Evolutionary conservation across 768 basidiomycete genomes (phyloP), one percentile per base, ranked within the genome.

Genomic region (Russula griseocarnosa): DNA sequence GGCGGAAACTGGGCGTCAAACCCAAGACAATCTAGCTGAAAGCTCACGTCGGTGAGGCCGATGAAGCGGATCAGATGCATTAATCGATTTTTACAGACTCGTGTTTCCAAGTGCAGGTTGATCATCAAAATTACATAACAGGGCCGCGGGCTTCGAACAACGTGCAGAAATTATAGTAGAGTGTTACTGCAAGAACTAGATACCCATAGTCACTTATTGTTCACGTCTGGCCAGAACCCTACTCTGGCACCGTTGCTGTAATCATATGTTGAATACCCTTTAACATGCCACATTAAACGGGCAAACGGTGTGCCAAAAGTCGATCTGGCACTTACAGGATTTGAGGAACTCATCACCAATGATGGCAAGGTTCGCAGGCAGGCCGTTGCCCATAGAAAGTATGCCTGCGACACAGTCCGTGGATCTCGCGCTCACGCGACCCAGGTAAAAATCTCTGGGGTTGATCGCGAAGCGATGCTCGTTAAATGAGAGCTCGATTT

Each of bases 321-420:
- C 57, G 34, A 69, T 64, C 54, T 46, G 32, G 51, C 30, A 76
- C 83, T 71, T 64, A 84, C 87, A 88, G 11, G 83, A 85, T 74
- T 88, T 88, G 52, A 87, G 70, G 69, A 88, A 87, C 67, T 79
- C 81, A 70, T 81, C 85, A 1, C 84, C 86, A 58, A 88, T 77
- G 72, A 88, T 83, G 16, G 82, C 81, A 28, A 89, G 74, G 70
- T 83, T 75, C 38, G 75, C 60, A 18, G 84, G 80, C 70, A 86
- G 79, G 16, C 76, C 74, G 63, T 75, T 71, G 10, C 74, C 79
- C 1, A 82, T 69, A 0, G 78, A 77, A 30, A 86, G 67, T 34
- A 89, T 77, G 5, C 81, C 83, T 6, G 81, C 85, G 3, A 87
- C 75, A 70, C 86, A 87, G 47, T 79, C 76, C 8, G 81, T 83